Base-by-base conservation (phyloP, 345 rosid species). In the Brassica juncea region DNA sequence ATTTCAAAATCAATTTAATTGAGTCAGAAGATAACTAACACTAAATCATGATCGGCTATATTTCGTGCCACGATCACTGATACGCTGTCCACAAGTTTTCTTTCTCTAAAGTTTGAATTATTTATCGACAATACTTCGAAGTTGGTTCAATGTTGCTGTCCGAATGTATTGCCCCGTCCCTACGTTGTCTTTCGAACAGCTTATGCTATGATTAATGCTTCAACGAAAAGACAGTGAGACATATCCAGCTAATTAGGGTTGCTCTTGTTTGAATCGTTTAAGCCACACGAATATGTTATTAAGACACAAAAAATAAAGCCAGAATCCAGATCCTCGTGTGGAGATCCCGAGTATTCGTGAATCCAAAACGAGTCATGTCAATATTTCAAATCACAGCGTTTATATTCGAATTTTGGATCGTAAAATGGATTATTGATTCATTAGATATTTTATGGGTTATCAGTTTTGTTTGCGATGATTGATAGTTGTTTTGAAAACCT, bases 111-210 rank as follows among this genome's bases (percentile, higher is more conserved):
- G 2, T 3, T 4, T 1, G 10, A 47, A 74, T 69, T 55, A 63
- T 80, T 23, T 14, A 6, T 65, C 75, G 80, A 76, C 83, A 81
- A 70, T 58, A 32, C 70, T 76, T 81, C 54, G 59, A 71, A 76
- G 81, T 71, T 71, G 84, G 84, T 76, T 81, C 52, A 64, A 71
- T 60, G 84, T 81, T 81, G 81, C 84, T 76, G 77, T 81, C 84
- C 37, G 35, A 75, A 76, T 71, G 80, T 76, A 65, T 71, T 71
- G 71, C 83, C 72, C 57, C 27, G 80, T 75, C 80, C 80, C 84
- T 81, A 76, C 80, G 64, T 81, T 81, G 80, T 37, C 74, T 71
- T 66, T 66, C 6, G 28, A 66, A 71, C 74, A 71, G 80, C 76
- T 34, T 76, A 44, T 71, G 80, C 37, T 47, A 81, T 75, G 68